phyloP scores from a whole-genome alignment of 2,329 filamentous ascomycete species.

The Xylariaceae sp. region DNA sequence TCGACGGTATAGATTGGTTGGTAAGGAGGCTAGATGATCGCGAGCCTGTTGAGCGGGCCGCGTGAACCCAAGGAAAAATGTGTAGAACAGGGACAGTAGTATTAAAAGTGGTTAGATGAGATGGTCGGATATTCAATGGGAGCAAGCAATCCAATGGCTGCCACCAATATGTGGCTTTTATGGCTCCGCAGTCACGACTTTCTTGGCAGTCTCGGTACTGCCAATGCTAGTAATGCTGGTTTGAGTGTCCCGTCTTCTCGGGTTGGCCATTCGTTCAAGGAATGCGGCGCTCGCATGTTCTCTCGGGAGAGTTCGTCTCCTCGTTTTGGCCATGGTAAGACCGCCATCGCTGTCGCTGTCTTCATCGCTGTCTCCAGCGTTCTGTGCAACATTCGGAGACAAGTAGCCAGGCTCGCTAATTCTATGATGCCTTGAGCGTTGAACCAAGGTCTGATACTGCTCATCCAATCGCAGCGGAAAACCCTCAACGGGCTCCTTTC shows the following conservation, averaged over 20 bases:
- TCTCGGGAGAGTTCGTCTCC: conserved; percentile 37
- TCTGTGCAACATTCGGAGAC: conserved; percentile 24
- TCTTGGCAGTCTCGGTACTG: conserved; percentile 61
- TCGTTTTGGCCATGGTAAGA: conserved; percentile 49
- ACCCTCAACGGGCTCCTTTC: conserved; percentile 42
- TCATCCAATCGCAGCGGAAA: conserved; percentile 42
- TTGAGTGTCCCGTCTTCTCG: conserved; percentile 53
- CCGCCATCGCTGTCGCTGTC: conserved; percentile 53
- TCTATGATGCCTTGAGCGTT: conserved; percentile 17
- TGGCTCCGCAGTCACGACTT: conserved; percentile 40
- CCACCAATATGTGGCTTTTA: neutral
- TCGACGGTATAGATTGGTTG: neutral
- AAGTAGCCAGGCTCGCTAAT: conserved; percentile 20
- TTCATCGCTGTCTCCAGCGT: conserved; percentile 43
- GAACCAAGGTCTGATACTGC: conserved; percentile 26
- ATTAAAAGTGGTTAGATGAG: neutral
- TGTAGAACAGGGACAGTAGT: neutral
- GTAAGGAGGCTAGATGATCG: neutral
- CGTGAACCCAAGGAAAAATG: neutral
- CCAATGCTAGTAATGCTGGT: conserved; percentile 55
- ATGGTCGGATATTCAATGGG: neutral
- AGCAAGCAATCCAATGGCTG: neutral
- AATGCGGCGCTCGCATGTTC: conserved; percentile 30
- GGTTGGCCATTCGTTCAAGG: conserved; percentile 32
- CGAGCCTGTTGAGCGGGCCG: neutral